A percentile compares a stretch with the other conserved stretches of the same genome.
These are phyloP conservation scores for Alternaria infectoria DNA, from an alignment of 2,329 filamentous ascomycete genomes.

Conservation along the genomic window DNA sequence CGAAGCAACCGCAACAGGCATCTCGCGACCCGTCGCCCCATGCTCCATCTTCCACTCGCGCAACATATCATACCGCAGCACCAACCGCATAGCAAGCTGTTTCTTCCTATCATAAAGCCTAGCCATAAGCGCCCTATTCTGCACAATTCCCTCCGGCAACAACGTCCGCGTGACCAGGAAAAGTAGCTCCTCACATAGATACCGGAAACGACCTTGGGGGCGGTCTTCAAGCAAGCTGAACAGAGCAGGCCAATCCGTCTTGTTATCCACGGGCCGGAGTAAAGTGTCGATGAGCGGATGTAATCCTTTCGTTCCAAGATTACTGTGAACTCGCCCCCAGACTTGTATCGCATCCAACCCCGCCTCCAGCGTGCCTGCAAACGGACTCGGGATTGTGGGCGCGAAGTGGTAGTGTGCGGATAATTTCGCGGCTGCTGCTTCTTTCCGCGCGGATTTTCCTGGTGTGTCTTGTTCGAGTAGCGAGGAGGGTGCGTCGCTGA, in stretches of 20 bases:
- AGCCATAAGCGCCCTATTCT: constrained; percentile 28
- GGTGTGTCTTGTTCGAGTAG: neutral
- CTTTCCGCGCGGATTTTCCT: neutral
- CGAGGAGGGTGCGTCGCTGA: neutral
- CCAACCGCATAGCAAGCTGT: constrained; percentile 21
- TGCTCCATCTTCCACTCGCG: constrained; percentile 24
- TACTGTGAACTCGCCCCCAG: constrained; percentile 1
- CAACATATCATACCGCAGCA: constrained; percentile 39
- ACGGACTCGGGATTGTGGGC: constrained; percentile 32
- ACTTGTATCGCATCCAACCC: constrained; percentile 30
- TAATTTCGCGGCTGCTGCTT: neutral
- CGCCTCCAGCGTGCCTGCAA: constrained; percentile 27
- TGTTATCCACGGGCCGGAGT: neutral
- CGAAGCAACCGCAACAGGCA: constrained; percentile 14
- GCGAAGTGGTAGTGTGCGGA: constrained; percentile 20
- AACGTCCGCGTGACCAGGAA: constrained; percentile 33
- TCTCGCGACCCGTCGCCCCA: neutral
- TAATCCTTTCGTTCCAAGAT: neutral
- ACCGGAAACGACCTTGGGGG: neutral
- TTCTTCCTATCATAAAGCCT: constrained; percentile 28
- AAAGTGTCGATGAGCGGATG: constrained; percentile 12
- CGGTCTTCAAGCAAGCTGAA: neutral
- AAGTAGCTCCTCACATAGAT: constrained; percentile 26
- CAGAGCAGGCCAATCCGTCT: constrained; percentile 22
- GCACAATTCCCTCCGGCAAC: constrained; percentile 33